Base-by-base conservation (phyloP, 495 filamentous ascomycete species). In the Amphirosellinia nigrospora region DNA sequence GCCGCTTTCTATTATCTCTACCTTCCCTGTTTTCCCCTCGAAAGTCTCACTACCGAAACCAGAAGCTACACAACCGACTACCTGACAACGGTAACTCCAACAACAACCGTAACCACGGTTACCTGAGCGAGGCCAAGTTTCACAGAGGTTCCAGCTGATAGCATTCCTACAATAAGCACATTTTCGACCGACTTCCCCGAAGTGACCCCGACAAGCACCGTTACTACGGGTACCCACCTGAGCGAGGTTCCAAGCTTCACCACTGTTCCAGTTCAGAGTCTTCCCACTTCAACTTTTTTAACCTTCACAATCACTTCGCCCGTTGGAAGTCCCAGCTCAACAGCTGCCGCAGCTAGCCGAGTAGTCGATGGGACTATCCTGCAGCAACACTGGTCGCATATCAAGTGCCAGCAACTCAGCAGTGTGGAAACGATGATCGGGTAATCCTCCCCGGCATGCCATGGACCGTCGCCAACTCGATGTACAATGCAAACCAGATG, bases 391-490 rank as follows among this genome's bases (percentile, higher is more conserved):
- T 15, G 55, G 32, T 69, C 6, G 5, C 58, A 7, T 69, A 21
- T 55, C 43, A 68, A 23, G 64, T 71, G n/a, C 19, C 23, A 19
- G 53, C 70, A 0, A 71, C 70, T 1, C 5, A 58, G 45, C 70
- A 71, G 26, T 82, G 80, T 71, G 80, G 80, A 11, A 71, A 76
- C 34, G 66, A 79, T 15, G 71, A 79, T 60, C 73, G 75, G 48
- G 36, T 74, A 5, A 77, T 79, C 61, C 64, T 82, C 0, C 63
- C 73, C 19, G 76, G 78, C 32, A 79, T 76, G 39, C 77, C 75
- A 15, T 80, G 77, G 79, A 80, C 81, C 28, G 80, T 82, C 21
- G 79, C 74, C 72, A 82, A 81, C 73, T 81, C 79, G 71, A 77
- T 81, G 55, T 82, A 80, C 71, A 78, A 77, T 61, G 73, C 77